Evolutionary conservation across 2,329 filamentous ascomycete genomes (phyloP), one percentile per base, ranked within the genome.

Genomic region (Tolypocladium pustulatum): DNA sequence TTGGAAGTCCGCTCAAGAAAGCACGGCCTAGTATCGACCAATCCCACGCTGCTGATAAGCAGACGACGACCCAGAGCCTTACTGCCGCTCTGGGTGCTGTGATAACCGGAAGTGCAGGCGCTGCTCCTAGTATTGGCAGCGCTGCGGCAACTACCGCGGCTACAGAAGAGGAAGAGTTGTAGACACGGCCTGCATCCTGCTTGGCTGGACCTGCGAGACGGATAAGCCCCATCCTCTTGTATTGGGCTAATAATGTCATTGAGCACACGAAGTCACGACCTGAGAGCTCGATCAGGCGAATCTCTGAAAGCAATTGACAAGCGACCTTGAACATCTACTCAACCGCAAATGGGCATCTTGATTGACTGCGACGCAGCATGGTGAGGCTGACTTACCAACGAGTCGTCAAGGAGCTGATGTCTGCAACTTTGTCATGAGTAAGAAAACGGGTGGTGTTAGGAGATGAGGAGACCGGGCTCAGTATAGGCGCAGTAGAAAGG

Each of bases 1-100:
- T 90, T 27, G 87, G 85, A 55, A 90, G 87, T 63, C 89, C 89
- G 1, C 79, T 90, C 65, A 91, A 91, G 78, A 90, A 87, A 68
- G 86, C 89, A 59, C 80, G 89, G 40, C 82, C 86, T 1, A 89
- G 85, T 65, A 63, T 73, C 41, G 72, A 74, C 55, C 66, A 69
- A 20, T 61, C 63, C 15, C 64, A 62, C 43, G 58, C 57, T 38
- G 61, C 57, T 22, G 63, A 69, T 38, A 71, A 65, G 55, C 65
- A 64, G 53, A 62, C 67, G 27, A 59, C 67, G 25, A 66, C 69
- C 10, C 71, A 72, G 58, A 72, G 66, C 49, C 64, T 75, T 52
- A 75, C 69, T 43, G 68, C 71, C 27, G 72, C 73, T 38, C 58
- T 74, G 40, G 70, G 69, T 34, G 64, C 71, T 6, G 65, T 65